phyloP scores from a whole-genome alignment of 139 green algal genomes.

The Coelastrella sp. region DNA sequence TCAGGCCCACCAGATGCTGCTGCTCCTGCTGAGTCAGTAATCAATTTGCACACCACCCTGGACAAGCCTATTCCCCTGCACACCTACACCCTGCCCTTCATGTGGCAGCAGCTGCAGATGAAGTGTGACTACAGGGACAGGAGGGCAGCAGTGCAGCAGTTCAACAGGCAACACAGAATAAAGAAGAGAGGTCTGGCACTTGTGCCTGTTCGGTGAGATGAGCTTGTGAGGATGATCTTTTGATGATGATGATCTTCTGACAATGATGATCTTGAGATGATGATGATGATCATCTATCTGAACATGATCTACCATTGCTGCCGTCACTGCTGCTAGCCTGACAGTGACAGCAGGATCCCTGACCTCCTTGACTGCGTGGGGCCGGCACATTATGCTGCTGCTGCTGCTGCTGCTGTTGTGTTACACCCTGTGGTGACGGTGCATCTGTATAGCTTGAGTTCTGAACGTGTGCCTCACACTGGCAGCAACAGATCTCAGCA shows the following conservation, averaged over 20 bases:
- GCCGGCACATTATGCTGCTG: no score
- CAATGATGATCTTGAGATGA: no score
- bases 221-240: not conserved
- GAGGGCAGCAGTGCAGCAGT: conserved; percentile 10
- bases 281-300: no score
- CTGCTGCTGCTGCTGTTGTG: no score
- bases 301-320: not conserved
- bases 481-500: no score
- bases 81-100: conserved; percentile 45
- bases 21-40: no score
- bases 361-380: no score
- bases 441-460: no score
- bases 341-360: not conserved
- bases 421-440: no score
- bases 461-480: no score
- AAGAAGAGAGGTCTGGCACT: conserved; percentile 32
- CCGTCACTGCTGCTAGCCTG: not conserved
- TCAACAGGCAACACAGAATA: not conserved
- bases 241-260: not conserved
- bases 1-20: not conserved
- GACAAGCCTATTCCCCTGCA: conserved; percentile 6
- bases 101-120: conserved; percentile 34
- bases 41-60: not conserved
- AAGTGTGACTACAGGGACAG: not conserved
- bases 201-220: conserved; percentile 27